Conservation (phyloP, 495 filamentous ascomycete genomes). For the Xylaria grammica region DNA sequence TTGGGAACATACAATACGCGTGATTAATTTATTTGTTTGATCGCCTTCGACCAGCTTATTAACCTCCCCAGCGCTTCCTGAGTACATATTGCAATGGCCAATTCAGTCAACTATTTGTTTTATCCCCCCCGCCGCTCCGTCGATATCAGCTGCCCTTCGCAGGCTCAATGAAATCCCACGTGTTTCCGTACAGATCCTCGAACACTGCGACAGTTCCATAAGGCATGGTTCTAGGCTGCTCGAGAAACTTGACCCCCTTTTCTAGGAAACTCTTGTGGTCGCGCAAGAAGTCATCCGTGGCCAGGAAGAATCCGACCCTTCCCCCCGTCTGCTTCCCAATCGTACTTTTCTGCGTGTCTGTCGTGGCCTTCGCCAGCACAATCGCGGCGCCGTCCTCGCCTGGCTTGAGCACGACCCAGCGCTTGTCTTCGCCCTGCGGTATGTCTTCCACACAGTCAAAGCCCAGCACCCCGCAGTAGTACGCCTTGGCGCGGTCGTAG, state of each 20-base stretch:
- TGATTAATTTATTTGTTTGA: too few species aligned
- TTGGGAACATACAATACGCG: too few species aligned
- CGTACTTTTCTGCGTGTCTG: conserved; percentile 6
- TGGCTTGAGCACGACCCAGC: conserved; percentile 18
- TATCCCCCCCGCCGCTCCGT: neutral
- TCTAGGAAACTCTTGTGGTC: conserved; percentile 11
- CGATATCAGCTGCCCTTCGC: neutral
- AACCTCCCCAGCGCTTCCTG: too few species aligned
- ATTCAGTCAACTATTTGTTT: too few species aligned
- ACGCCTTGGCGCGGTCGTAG: conserved; percentile 21
- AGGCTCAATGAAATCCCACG: conserved; percentile 19
- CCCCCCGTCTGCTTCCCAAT: conserved; percentile 14
- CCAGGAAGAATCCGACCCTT: conserved; percentile 18
- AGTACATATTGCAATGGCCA: too few species aligned
- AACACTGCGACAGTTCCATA: conserved; percentile 15
- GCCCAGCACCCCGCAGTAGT: conserved; percentile 15
- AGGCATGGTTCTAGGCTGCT: conserved; percentile 11
- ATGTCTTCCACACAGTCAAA: conserved; percentile 15
- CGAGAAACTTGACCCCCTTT: conserved; percentile 16
- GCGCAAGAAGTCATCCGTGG: conserved; percentile 15
- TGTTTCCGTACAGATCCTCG: conserved; percentile 19
- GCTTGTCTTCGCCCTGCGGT: conserved; percentile 12
- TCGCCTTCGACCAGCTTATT: too few species aligned
- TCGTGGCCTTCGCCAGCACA: conserved; percentile 15
- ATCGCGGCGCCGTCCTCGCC: conserved; percentile 10